Base-by-base conservation (phyloP, 2,329 filamentous ascomycete species). In the Davidsoniella australis region DNA sequence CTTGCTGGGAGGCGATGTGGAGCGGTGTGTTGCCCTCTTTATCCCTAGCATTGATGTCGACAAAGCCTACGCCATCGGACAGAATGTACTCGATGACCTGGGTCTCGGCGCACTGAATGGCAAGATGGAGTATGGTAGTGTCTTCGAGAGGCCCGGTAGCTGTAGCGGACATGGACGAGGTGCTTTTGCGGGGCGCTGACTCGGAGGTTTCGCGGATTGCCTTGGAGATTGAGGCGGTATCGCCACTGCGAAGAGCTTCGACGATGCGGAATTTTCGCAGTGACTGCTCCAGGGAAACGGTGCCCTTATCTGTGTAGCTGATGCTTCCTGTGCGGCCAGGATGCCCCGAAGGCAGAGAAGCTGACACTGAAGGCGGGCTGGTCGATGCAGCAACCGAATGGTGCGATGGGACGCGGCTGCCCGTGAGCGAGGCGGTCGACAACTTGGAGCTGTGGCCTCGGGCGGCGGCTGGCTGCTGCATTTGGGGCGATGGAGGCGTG, bases 61-160 rank as follows among this genome's bases (percentile, higher is more conserved):
- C 69, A 47, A 68, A 68, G 40, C 69, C 70, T 12, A 68, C 72
- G 26, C 82, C 77, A 54, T 85, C 75, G 1, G 86, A 88, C 41
- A 98, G 67, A n/a, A 96, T 82, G 59, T 89, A 95, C 62, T 98
- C 88, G 48, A 98, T 83, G 24, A 98, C 87, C 17, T 85, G 80
- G 45, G 82, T 75, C 62, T 96, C 91, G 45, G 91, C 89, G 64
- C 89, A 96, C 65, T 98, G 91, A 41, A 96, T 86, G 23, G 91
- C 88, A 39, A 98, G 71, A 63, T 98, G 89, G 37, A 98, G 71
- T 40, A 96, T 82, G 2, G 85, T 91, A 1, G 88, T 95, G 49
- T 93, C 88, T 52, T 88, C 82, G 24, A 87, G 62, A 33, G 51
- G 51, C 50, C 69, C 59, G 55, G 62, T 64, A 56, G 63, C 58